Conservation (phyloP, 2,329 filamentous ascomycete genomes). For the Achaetomium macrosporum region DNA sequence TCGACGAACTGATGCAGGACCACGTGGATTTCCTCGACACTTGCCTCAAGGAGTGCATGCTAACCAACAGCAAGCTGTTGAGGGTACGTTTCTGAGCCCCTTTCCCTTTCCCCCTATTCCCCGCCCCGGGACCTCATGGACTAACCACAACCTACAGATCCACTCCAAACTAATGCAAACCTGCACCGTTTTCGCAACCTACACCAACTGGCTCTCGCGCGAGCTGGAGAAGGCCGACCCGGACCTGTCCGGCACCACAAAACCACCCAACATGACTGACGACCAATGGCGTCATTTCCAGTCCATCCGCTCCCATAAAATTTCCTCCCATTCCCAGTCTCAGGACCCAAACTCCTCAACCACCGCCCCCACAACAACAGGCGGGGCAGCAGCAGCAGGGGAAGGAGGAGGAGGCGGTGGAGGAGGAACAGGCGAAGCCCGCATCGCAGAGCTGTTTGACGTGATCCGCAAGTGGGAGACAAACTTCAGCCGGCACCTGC, state of each 20-base stretch:
- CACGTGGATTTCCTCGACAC: conserved; percentile 98
- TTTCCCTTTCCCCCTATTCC: background rate
- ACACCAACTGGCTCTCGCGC: conserved; percentile 78
- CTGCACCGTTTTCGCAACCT: conserved; percentile 88
- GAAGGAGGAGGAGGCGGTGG: conserved; percentile 29
- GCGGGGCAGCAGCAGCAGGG: conserved; percentile 22
- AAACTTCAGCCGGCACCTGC: conserved; percentile 86
- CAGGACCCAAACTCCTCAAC: conserved; percentile 15
- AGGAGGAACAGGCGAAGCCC: conserved; percentile 31
- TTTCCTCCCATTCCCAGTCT: background rate
- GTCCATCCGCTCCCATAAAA: conserved; percentile 39
- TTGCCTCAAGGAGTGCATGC: conserved; percentile 97
- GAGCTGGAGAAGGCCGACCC: conserved; percentile 80
- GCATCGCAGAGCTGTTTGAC: conserved; percentile 75
- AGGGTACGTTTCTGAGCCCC: conserved; percentile 53
- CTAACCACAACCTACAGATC: conserved; percentile 53
- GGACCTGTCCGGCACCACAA: conserved; percentile 57
- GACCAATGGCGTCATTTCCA: conserved; percentile 58
- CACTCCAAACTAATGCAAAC: conserved; percentile 96
- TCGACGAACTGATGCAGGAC: conserved; percentile 97
- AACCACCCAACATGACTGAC: conserved; percentile 53
- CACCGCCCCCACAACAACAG: conserved; percentile 26
- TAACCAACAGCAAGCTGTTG: conserved; percentile 91
- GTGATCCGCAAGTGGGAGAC: conserved; percentile 87
- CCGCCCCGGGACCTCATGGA: background rate